Evolutionary conservation across 805 yeast genomes (phyloP).

Genomic region (Jamesozyma hellenica): DNA sequence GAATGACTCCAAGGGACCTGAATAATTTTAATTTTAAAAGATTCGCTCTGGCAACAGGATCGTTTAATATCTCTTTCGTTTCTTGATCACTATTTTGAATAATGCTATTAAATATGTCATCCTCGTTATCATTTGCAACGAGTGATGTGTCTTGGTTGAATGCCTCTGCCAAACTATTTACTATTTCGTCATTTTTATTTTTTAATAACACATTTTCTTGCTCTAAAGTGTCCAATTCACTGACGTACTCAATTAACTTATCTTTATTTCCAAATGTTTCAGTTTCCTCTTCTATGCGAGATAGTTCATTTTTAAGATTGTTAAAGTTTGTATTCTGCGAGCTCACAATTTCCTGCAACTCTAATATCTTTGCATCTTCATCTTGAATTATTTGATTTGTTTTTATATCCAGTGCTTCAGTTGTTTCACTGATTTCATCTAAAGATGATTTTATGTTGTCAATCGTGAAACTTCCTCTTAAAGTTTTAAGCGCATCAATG

Average conservation of each 20-base stretch:
- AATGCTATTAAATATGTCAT: background rate
- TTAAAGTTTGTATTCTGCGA: conserved; percentile 5
- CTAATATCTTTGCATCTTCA: conserved; percentile 6
- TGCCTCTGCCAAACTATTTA: conserved; percentile 6
- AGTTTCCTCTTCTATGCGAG: conserved; percentile 10
- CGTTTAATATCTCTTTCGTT: conserved; percentile 6
- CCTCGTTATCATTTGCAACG: background rate
- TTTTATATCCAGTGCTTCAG: conserved; percentile 2
- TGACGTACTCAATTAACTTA: conserved; percentile 13
- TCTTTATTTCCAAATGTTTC: conserved; percentile 10
- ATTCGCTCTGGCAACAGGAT: conserved; percentile 18
- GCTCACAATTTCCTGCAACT: conserved; percentile 7
- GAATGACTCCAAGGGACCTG: conserved; percentile 47
- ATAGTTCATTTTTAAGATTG: conserved; percentile 7
- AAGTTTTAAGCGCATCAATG: background rate
- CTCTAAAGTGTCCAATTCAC: conserved; percentile 19
- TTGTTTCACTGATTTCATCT: background rate
- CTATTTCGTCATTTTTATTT: conserved; percentile 13
- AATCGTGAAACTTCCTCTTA: conserved; percentile 1
- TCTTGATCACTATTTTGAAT: conserved; percentile 7
- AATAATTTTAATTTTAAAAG: conserved; percentile 48
- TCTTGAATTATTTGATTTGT: conserved; percentile 5
- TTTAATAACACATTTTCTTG: conserved; percentile 13
- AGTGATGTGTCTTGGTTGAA: background rate
- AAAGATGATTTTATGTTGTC: background rate